These are phyloP conservation scores for Amanita subjunquillea DNA, from an alignment of 768 basidiomycete species.

Conservation along the genomic window DNA sequence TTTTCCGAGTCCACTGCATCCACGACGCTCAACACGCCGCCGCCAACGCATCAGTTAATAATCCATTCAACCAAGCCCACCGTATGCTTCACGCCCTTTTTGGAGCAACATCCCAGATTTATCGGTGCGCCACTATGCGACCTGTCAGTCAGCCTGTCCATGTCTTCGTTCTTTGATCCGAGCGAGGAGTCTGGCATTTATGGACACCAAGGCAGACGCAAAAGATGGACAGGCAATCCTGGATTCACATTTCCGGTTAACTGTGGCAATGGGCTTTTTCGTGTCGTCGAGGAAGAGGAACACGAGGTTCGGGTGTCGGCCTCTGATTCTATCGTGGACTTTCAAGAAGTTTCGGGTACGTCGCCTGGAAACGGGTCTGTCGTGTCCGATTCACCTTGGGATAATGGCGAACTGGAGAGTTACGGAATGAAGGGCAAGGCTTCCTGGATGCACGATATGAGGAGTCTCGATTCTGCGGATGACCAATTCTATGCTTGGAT, in stretches of 20 bases:
- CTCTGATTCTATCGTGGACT: too few relatives aligned
- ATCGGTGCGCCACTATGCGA: neutral
- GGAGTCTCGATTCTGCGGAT: neutral
- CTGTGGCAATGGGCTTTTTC: neutral
- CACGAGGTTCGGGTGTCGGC: neutral
- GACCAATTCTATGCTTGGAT: neutral
- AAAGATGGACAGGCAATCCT: neutral
- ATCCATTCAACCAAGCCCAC: neutral
- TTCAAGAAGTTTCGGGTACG: neutral
- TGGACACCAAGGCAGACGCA: neutral
- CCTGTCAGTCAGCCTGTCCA: neutral
- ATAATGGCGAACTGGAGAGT: neutral
- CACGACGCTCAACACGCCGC: neutral
- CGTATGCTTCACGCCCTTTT: neutral
- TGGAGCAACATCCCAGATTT: neutral
- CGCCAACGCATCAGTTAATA: neutral
- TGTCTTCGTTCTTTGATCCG: neutral
- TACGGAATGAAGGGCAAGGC: slow-evolving; percentile 1
- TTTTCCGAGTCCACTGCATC: neutral
- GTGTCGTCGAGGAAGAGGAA: neutral
- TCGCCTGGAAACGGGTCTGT: neutral
- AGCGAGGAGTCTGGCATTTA: neutral
- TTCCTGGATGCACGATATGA: neutral
- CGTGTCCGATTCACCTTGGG: neutral
- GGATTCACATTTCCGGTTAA: neutral